Percentiles rank a stretch among this genome's conserved stretches.
Conservation (phyloP, 139 green algal species). For the Chlorella sp. region DNA sequence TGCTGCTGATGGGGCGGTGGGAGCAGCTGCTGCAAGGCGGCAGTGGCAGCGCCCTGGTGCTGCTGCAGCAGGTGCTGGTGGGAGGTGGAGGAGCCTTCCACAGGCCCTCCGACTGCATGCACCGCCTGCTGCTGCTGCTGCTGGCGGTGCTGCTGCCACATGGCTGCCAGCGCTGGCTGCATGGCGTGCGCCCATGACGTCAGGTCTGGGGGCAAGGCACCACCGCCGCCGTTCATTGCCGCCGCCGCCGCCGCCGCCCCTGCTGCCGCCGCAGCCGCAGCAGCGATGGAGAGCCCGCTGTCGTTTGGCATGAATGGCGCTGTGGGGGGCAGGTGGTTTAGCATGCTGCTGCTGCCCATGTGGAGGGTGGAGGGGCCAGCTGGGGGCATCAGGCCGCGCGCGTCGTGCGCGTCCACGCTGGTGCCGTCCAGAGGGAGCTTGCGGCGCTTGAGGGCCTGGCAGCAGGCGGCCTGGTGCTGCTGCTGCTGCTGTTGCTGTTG, state of each 20-base stretch:
- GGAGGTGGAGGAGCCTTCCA: too few relatives aligned
- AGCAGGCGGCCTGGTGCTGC: not conserved
- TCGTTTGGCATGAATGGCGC: not conserved
- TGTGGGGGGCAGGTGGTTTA: not conserved
- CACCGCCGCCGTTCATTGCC: not conserved
- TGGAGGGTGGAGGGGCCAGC: not conserved
- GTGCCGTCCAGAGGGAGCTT: constrained; percentile 1
- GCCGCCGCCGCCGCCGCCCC: too few relatives aligned
- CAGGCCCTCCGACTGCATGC: too few relatives aligned
- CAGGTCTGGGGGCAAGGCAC: not conserved
- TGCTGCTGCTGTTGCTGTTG: not conserved
- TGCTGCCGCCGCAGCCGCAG: not conserved
- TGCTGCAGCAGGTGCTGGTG: not conserved
- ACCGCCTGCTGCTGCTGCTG: not conserved
- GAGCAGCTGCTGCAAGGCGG: not conserved
- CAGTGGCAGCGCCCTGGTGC: not conserved
- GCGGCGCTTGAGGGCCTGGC: constrained; percentile 3
- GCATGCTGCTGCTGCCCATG: constrained; percentile 1
- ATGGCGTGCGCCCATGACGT: not conserved
- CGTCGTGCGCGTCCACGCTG: too few relatives aligned
- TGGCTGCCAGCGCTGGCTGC: not conserved
- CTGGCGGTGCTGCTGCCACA: not conserved
- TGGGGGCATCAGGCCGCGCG: not conserved
- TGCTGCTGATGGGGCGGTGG: not conserved
- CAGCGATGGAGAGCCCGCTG: not conserved